phyloP scores from a whole-genome alignment of 257 asterid species.

The Solanum gracilifrons region DNA sequence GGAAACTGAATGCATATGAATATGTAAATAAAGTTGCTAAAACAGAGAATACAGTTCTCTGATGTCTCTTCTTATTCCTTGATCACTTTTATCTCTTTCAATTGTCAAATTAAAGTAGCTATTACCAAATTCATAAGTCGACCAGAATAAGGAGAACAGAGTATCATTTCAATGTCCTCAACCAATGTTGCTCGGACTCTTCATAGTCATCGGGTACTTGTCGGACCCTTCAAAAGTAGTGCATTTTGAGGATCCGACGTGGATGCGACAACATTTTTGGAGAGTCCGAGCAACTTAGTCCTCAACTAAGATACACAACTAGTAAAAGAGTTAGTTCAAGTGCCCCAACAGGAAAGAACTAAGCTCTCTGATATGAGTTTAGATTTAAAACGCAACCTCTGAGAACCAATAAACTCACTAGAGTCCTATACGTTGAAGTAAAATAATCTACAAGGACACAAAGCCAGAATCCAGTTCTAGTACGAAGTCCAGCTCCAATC shows the following conservation, averaged over 20 bases:
- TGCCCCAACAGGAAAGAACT: background rate
- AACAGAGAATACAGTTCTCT: background rate
- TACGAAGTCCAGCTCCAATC: background rate
- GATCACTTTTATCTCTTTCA: background rate
- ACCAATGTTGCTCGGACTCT: background rate
- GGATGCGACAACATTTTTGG: too few species aligned
- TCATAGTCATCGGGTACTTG: too few species aligned
- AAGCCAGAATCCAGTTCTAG: background rate
- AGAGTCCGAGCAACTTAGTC: background rate
- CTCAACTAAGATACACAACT: background rate
- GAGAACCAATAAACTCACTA: background rate
- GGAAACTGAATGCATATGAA: background rate
- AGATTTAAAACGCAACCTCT: background rate
- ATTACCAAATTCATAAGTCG: background rate
- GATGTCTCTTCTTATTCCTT: background rate
- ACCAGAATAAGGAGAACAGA: background rate
- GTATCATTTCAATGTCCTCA: background rate
- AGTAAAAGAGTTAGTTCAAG: background rate
- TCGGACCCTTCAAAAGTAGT: too few species aligned
- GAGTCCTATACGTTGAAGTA: background rate
- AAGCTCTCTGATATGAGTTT: background rate
- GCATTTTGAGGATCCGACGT: too few species aligned
- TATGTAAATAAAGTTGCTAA: background rate
- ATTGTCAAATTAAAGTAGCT: background rate
- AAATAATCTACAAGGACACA: background rate